Evolutionary conservation across 2,329 filamentous ascomycete genomes (phyloP), one percentile per base, ranked within the genome.

Genomic region (Colletotrichum filicis): DNA sequence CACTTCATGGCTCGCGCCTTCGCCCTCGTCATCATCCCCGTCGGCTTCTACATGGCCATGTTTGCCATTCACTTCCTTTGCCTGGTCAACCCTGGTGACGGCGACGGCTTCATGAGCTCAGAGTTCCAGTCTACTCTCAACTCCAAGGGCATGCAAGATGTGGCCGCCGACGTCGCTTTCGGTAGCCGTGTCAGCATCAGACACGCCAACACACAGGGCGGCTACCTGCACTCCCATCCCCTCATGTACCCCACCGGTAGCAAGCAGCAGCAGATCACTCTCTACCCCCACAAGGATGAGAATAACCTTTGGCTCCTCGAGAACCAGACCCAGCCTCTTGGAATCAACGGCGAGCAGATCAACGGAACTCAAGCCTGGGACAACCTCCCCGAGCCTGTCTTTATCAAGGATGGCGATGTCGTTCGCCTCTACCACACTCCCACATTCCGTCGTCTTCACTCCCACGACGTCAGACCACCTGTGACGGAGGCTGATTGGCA

Each of bases 61-160:
- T 99, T 99, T 80, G 95, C 91, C 66, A 97, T 99, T 79, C 97
- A 99, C 87, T 99, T 99, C 84, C 77, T 95, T 77, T 97, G 94
- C 87, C 89, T 99, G 55, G 90, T 93, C 73, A 99, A 99, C 85
- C 97, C 97, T 32, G 97, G 97, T 73, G 97, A 99, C 65, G 97
- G 97, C 67, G 97, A 99, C 83, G 97, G 97, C 68, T 99, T 99
- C 87, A 99, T 99, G 97, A 98, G 95, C 80, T 98, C 96, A 68
- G 97, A 99, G 81, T 99, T 99, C 87, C 97, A 99, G 85, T 94
- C 97, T 37, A 98, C 97, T 2, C 88, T 99, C 76, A 99, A 98
- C 86, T 95, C 92, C 79, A 99, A 98, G 87, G 92, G 91, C 66
- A 99, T 99, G 97, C 92, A 95, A 81, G 95, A 97, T 83, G 95